Base-by-base conservation (phyloP, 495 filamentous ascomycete genomes). In the Aspergillus olivimuriae region DNA sequence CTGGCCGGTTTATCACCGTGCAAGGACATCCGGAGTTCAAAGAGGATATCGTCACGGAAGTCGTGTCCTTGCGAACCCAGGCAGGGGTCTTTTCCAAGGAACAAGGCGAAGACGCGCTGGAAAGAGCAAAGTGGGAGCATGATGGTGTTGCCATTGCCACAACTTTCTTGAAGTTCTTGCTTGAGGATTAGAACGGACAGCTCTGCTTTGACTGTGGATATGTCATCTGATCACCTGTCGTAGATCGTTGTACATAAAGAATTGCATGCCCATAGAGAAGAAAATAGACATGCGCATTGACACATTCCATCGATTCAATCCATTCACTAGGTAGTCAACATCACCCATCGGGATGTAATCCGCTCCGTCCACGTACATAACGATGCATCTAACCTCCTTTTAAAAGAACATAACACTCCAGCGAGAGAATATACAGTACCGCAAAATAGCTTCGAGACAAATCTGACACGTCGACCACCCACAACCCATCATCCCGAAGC, bases 1-100 rank as follows among this genome's bases (percentile, higher is more conserved):
- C 81, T 15, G 66, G 69, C 11, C 67, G 72, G 5, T 68, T 86
- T 47, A 81, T 96, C 23, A 84, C 86, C 0, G 80, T 95, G 3
- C 90, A 97, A 60, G 90, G 89, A 4, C 91, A 97, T 57, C 91
- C 91, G 5, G 91, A 97, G 62, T 95, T 92, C 56, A 87, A 72
- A 2, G 72, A 68, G 38, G 78, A 83, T 26, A 91, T 95, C 44
- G 74, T 89, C 47, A 65, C 60, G 6, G 84, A 89, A 62, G 58
- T 95, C 20, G 63, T 94, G 31, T 65, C 71, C 20, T 45, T 58
- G 33, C 67, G 89, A 22, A 76, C 83, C 41, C 59, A 65, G 34
- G 53, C 55, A 33, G 86, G 83, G 3, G 70, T 94, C 4, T 84
- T 95, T 43, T 57, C 71, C 26, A 76, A 85, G 31, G 79, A 74